Base-by-base conservation (phyloP, 1,284 basidiomycete genomes). In the Trametes versicolor region DNA sequence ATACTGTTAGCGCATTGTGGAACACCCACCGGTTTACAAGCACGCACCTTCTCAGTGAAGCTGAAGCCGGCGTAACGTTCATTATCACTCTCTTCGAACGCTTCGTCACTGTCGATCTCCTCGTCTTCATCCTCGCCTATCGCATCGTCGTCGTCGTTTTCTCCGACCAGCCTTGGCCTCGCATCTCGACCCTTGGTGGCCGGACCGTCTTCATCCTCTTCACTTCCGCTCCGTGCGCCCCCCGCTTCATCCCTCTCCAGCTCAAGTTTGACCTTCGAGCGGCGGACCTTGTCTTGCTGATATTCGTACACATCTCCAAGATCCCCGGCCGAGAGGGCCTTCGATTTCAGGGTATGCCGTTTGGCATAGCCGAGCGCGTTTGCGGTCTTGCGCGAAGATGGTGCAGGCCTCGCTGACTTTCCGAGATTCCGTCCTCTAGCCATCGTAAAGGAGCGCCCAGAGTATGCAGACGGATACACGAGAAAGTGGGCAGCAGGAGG, bases 81-180 rank as follows among this genome's bases (percentile, higher is more conserved):
- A 66, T 92, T 91, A 64, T 96, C 95, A 70, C 87, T 90, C 71
- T 94, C 93, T 68, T 92, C 92, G 70, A 94, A 93, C 0, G 92
- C 92, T 65, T 80, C 90, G 72, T 93, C 92, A 71, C 89, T 91
- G 65, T 93, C 90, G 58, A 94, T 85, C 66, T 93, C 92, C 71
- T 94, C 92, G 68, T 94, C 92, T 65, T 94, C 92, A 2, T 83
- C 90, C 56, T 74, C 71, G 25, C 81, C 87, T 59, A 92, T 81
- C 62, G 73, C 76, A 60, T 86, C 85, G 45, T 87, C 84, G n/a
- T 88, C 86, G 7, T 80, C 83, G 47, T 81, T 78, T 70, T 89
- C 87, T 13, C 85, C 88, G 55, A 91, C 82, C 56, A 92, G 73
- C 63, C 85, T 80, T 10, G 88, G 84, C 53, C 79, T 77, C 80